These are phyloP conservation scores for Sugiyamaella grinbergsii DNA, from an alignment of 1,139 yeast species.

Conservation along the genomic window DNA sequence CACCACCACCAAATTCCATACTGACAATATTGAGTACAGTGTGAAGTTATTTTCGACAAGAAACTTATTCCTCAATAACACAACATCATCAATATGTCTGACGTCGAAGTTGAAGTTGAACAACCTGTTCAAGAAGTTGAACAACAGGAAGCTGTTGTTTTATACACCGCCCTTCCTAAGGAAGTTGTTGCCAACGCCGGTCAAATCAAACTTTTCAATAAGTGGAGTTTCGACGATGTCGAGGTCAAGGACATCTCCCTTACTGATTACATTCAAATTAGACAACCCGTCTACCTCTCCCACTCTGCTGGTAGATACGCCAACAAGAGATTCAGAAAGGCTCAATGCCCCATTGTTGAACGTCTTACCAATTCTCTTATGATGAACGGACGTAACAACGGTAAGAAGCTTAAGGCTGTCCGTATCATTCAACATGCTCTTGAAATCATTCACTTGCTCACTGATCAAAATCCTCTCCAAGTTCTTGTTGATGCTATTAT, in stretches of 20 bases:
- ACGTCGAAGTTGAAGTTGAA: conserved; percentile 33
- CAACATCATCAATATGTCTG: conserved; percentile 35
- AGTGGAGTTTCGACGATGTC: conserved; percentile 98
- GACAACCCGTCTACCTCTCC: conserved; percentile 96
- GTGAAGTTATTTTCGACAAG: conserved; percentile 14
- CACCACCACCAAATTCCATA: not conserved
- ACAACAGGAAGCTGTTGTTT: conserved; percentile 34
- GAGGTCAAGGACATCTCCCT: conserved; percentile 97
- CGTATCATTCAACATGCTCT: conserved; percentile 99
- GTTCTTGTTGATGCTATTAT: conserved; percentile 98
- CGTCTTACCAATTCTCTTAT: conserved; percentile 99
- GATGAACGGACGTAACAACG: conserved; percentile 99
- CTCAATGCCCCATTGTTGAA: conserved; percentile 99
- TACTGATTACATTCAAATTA: conserved; percentile 97
- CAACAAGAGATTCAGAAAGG: conserved; percentile 99
- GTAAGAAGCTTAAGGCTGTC: conserved; percentile 99
- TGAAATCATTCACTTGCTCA: conserved; percentile 95
- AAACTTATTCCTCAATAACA: conserved; percentile 13
- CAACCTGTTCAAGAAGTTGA: conserved; percentile 30
- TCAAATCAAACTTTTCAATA: conserved; percentile 98
- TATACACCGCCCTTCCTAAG: conserved; percentile 84
- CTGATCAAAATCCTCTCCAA: conserved; percentile 99
- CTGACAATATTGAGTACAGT: conserved; percentile 8
- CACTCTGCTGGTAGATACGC: conserved; percentile 99
- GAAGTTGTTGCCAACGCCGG: conserved; percentile 95